Conservation (phyloP, 495 filamentous ascomycete species). For the Xylaria longipes region DNA sequence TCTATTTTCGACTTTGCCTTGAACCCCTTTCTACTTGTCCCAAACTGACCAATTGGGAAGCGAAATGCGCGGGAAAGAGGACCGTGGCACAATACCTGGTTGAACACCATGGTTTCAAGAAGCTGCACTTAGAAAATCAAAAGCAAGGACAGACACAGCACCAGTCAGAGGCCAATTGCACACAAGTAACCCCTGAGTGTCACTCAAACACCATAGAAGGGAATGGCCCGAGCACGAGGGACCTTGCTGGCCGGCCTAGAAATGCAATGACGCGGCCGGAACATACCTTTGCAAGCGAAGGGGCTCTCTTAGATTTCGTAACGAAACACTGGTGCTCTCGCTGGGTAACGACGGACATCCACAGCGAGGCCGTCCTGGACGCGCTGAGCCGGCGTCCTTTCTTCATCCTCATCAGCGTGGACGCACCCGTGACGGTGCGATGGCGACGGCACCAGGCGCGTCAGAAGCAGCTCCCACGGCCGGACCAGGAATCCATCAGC, state of each 20-base stretch:
- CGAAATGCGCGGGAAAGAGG: constrained; percentile 88
- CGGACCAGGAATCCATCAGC: constrained; percentile 52
- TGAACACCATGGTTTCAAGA: constrained; percentile 74
- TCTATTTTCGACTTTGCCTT: constrained; percentile 27
- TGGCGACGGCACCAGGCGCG: constrained; percentile 70
- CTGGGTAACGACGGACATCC: constrained; percentile 85
- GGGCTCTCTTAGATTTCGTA: constrained; percentile 78
- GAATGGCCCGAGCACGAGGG: not conserved
- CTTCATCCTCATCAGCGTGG: constrained; percentile 90
- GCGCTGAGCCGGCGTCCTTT: constrained; percentile 79
- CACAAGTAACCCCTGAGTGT: constrained; percentile 30
- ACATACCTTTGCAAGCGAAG: constrained; percentile 61
- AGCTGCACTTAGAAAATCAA: constrained; percentile 51
- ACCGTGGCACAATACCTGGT: constrained; percentile 85
- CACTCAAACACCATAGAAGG: constrained; percentile 34
- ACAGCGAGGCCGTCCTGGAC: constrained; percentile 71
- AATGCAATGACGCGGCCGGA: constrained; percentile 27
- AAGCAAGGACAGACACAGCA: not conserved
- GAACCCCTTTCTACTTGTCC: constrained; percentile 1
- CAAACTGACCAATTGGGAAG: constrained; percentile 52
- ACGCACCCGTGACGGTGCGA: constrained; percentile 82
- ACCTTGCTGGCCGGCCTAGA: constrained; percentile 31
- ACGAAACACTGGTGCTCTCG: constrained; percentile 81
- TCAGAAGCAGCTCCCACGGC: constrained; percentile 42
- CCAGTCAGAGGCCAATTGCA: not conserved